These are phyloP conservation scores for Alliaria petiolata DNA, from an alignment of 345 rosid genomes.

Conservation along the genomic window DNA sequence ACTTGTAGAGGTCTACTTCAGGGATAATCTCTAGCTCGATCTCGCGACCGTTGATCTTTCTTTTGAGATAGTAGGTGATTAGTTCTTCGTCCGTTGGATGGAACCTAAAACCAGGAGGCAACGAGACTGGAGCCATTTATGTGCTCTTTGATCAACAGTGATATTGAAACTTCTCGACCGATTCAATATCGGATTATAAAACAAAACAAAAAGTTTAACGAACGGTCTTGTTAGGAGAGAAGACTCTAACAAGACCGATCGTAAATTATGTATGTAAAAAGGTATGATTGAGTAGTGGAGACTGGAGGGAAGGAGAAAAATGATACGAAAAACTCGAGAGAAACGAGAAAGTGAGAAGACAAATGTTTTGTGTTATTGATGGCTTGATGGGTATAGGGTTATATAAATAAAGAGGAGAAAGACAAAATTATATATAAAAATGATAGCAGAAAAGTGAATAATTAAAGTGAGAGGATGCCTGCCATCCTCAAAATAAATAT, in stretches of 20 bases:
- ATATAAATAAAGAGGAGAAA: slow-evolving; percentile 20
- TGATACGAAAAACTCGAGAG: not conserved
- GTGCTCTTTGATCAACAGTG: not conserved
- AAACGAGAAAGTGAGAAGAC: not conserved
- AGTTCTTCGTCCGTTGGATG: slow-evolving; percentile 86
- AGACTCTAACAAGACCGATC: slow-evolving; percentile 19
- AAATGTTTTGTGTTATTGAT: slow-evolving; percentile 19
- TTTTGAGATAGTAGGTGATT: slow-evolving; percentile 63
- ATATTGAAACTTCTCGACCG: not conserved
- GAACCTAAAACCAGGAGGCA: slow-evolving; percentile 82
- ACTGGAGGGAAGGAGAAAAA: not conserved
- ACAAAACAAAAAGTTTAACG: not conserved
- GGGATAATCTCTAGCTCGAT: slow-evolving; percentile 70
- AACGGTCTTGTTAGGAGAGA: slow-evolving; percentile 25
- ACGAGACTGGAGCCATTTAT: slow-evolving; percentile 59
- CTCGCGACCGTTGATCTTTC: slow-evolving; percentile 62
- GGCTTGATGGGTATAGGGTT: not conserved
- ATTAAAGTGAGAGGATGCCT: not conserved
- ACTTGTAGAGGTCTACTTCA: slow-evolving; percentile 80
- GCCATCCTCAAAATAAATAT: not conserved
- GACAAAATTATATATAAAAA: slow-evolving; percentile 3
- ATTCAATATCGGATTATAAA: no score
- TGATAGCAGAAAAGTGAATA: not conserved
- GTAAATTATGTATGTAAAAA: not conserved
- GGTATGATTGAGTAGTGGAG: not conserved